Base-by-base conservation (phyloP, 2,329 filamentous ascomycete genomes). In the Pestalotiopsis sp. region DNA sequence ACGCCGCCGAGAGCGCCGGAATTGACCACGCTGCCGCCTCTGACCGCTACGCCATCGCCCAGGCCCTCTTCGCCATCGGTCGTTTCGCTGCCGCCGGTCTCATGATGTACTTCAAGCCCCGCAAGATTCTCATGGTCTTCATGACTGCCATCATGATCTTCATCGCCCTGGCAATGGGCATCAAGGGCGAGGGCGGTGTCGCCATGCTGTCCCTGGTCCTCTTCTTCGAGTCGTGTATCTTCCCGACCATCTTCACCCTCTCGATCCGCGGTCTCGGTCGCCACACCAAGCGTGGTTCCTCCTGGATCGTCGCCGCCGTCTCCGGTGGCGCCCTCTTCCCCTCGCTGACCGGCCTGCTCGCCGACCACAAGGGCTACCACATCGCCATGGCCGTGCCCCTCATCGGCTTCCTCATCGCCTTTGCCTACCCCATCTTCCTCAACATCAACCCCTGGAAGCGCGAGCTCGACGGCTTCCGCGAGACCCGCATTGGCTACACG, bases 51-150 rank as follows among this genome's bases (percentile, higher is more conserved):
- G 65, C 65, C 56, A 66, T 66, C 27, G 65, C 23, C n/a, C 65
- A 66, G 56, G 65, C 25, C 20, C 65, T 66, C 12, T 66, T 66
- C 27, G 65, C 65, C 31, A 66, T 66, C 14, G 65, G 65, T 2
- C 65, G 65, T 41, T 66, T 66, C 65, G 65, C 65, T 23, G 65
- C 65, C 4, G 65, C 65, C 20, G 65, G 65, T 25, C 14, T 60
- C 6, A 66, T 66, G 65, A 66, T 66, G 65, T 66, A 66, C 56
- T 59, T 66, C 49, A 66, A 66, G 65, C 65, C 65, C 17, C 65
- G 65, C 13, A 52, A 59, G 31, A 60, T 66, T n/a, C 56, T 66
- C 6, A 66, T 66, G 65, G 9, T 59, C 4, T 66, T 66, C 38
- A 66, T 66, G 65, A n/a, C 65, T 4, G 56, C 31, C 14, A 66